Percentiles rank a stretch among this genome's conserved stretches.
Evolutionary conservation across 495 filamentous ascomycete species (phyloP).

Genomic region (Tuber indicum): DNA sequence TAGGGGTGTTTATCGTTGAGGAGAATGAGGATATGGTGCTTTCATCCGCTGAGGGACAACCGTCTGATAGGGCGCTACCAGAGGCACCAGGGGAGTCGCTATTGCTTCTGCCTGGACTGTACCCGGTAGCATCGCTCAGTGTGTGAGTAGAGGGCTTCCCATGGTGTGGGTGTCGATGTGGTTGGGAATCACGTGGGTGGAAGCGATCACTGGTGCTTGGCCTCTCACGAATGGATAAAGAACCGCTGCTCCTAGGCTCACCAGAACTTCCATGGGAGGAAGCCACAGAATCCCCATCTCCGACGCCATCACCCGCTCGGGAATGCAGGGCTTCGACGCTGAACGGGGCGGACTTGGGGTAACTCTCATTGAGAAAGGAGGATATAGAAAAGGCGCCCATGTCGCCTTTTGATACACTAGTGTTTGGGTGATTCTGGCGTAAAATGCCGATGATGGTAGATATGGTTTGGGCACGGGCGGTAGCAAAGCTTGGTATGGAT

Average conservation of each 20-base stretch:
- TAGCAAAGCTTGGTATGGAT: neutral
- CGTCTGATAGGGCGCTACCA: neutral
- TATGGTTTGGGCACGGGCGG: neutral
- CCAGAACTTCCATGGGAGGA: neutral
- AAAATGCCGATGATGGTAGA: neutral
- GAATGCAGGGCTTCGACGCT: neutral
- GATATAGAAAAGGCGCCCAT: neutral
- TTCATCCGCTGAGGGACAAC: neutral
- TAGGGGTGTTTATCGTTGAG: neutral
- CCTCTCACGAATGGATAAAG: neutral
- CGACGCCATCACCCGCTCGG: neutral
- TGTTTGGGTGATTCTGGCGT: neutral
- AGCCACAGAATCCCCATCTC: neutral
- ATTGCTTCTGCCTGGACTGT: neutral
- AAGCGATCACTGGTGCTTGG: neutral
- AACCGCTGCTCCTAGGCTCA: neutral
- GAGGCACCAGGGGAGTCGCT: neutral
- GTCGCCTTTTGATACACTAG: neutral
- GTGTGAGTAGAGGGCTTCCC: neutral
- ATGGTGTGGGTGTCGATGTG: neutral
- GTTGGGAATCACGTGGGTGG: neutral
- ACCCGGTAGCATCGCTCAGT: neutral
- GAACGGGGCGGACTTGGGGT: neutral
- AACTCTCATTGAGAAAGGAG: neutral
- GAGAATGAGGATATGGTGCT: neutral